phyloP scores from a whole-genome alignment of 2,329 filamentous ascomycete species.

The Penicillium sp. region DNA sequence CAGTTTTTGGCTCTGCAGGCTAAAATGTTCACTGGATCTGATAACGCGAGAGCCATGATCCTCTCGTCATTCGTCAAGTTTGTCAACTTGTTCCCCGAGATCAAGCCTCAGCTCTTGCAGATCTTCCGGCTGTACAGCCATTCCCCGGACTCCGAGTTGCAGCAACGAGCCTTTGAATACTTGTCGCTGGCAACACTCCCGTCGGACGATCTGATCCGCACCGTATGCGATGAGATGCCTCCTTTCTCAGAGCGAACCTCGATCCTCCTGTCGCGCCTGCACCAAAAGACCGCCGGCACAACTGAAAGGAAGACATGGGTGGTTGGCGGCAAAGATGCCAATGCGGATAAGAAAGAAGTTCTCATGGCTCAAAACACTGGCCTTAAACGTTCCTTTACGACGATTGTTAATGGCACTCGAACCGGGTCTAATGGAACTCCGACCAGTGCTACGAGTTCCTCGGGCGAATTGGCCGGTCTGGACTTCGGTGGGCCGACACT shows the following conservation, averaged over 20 bases:
- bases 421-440: constrained; percentile 40
- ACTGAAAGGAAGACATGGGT: constrained; percentile 98
- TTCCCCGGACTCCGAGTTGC: constrained; percentile 90
- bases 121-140: constrained; percentile 93
- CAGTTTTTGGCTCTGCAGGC: constrained; percentile 91
- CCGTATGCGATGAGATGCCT: constrained; percentile 97
- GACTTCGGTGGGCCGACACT: constrained; percentile 71
- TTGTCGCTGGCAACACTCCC: constrained; percentile 81
- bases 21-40: constrained; percentile 87
- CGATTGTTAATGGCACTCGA: constrained; percentile 50
- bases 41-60: constrained; percentile 89
- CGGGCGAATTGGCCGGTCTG: constrained; percentile 77
- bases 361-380: constrained; percentile 79
- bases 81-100: constrained; percentile 97
- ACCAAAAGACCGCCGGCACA: constrained; percentile 90
- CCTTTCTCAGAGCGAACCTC: constrained; percentile 95
- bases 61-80: constrained; percentile 96
- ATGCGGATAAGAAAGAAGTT: constrained; percentile 78
- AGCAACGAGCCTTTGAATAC: constrained; percentile 96
- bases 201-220: constrained; percentile 87
- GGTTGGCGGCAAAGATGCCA: constrained; percentile 94
- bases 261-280: constrained; percentile 84
- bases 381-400: constrained; percentile 82
- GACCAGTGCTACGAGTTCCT: constrained; percentile 46
- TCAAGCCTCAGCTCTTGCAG: constrained; percentile 90